phyloP scores from a whole-genome alignment of 2,329 filamentous ascomycete species.

The Aspergillus fumigatus region DNA sequence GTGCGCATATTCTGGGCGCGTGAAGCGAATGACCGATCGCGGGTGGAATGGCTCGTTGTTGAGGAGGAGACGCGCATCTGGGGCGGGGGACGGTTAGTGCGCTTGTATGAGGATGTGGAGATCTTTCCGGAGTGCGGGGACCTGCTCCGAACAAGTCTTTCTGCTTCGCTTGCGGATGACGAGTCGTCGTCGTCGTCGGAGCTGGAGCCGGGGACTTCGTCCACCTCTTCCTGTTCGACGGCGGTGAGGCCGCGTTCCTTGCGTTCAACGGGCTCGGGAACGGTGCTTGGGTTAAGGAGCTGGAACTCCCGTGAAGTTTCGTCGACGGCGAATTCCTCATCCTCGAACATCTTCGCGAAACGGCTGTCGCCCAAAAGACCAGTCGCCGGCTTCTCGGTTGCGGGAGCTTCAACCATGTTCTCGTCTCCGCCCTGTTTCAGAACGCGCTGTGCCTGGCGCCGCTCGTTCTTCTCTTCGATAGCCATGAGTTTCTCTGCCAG shows the following conservation, averaged over 20 bases:
- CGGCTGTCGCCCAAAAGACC: slow-evolving; percentile 77
- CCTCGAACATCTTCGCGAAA: slow-evolving; percentile 85
- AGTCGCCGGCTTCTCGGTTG: slow-evolving; percentile 39
- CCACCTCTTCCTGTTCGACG: slow-evolving; percentile 58
- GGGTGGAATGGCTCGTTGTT: slow-evolving; percentile 38
- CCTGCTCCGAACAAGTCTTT: slow-evolving; percentile 24
- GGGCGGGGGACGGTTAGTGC: slow-evolving; percentile 47
- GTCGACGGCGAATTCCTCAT: slow-evolving; percentile 88
- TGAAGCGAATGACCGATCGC: slow-evolving; percentile 55
- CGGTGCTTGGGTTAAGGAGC: slow-evolving; percentile 82
- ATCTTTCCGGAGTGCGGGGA: slow-evolving; percentile 39
- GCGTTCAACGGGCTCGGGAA: slow-evolving; percentile 25
- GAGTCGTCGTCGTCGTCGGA: slow-evolving; percentile 35
- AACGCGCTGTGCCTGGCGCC: slow-evolving; percentile 41
- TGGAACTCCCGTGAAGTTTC: slow-evolving; percentile 84
- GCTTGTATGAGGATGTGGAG: slow-evolving; percentile 53
- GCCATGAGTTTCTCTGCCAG: slow-evolving; percentile 60
- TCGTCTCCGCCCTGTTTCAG: slow-evolving; percentile 56
- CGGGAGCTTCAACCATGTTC: slow-evolving; percentile 27
- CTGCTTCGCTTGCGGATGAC: slow-evolving; percentile 29
- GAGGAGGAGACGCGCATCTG: slow-evolving; percentile 57
- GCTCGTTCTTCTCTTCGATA: slow-evolving; percentile 54
- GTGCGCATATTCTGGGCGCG: slow-evolving; percentile 46
- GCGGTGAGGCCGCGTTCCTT: slow-evolving; percentile 54
- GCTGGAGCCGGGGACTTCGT: slow-evolving; percentile 44